Evolutionary conservation across 176 grass and related monocot species (phyloP).

Genomic region (Zea luxurians): DNA sequence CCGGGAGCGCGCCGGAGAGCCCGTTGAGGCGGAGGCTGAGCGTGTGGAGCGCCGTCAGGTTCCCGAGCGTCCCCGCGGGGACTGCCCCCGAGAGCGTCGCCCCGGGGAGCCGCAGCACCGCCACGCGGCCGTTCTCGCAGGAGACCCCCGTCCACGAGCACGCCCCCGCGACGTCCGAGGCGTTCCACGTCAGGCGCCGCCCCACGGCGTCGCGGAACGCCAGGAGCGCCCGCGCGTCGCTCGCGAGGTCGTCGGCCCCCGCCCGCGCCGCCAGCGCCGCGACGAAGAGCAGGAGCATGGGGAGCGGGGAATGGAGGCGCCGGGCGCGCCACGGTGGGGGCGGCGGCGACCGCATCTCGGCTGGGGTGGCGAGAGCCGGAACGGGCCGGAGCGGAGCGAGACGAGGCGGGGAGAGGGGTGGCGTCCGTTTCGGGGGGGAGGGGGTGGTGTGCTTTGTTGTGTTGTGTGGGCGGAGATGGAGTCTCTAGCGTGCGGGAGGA

Average conservation of each 20-base stretch:
- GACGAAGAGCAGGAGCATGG: neutral
- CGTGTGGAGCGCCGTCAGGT: slow-evolving; percentile 59
- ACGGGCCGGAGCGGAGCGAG: neutral
- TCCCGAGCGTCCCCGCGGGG: slow-evolving; percentile 48
- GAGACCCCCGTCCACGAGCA: slow-evolving; percentile 60
- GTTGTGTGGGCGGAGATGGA: neutral
- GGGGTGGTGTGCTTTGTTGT: neutral
- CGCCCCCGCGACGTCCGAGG: neutral
- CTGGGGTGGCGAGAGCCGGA: neutral
- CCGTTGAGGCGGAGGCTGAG: slow-evolving; percentile 67
- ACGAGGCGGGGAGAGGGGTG: neutral
- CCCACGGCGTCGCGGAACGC: slow-evolving; percentile 63
- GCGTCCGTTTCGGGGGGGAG: slow-evolving; percentile 13
- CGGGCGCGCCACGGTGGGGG: neutral
- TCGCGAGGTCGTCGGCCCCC: slow-evolving; percentile 45
- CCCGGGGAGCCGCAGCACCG: slow-evolving; percentile 50
- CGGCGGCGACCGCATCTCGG: slow-evolving; percentile 39
- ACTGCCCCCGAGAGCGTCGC: slow-evolving; percentile 37
- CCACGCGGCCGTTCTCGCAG: slow-evolving; percentile 47
- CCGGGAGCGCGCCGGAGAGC: slow-evolving; percentile 45
- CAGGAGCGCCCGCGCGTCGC: slow-evolving; percentile 47
- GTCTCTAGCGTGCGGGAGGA: neutral
- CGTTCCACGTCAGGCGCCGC: slow-evolving; percentile 48
- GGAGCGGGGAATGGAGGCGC: neutral
- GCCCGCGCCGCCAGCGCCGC: neutral